These are phyloP conservation scores for Lactarius quietus DNA, from an alignment of 768 basidiomycete species.

Conservation along the genomic window DNA sequence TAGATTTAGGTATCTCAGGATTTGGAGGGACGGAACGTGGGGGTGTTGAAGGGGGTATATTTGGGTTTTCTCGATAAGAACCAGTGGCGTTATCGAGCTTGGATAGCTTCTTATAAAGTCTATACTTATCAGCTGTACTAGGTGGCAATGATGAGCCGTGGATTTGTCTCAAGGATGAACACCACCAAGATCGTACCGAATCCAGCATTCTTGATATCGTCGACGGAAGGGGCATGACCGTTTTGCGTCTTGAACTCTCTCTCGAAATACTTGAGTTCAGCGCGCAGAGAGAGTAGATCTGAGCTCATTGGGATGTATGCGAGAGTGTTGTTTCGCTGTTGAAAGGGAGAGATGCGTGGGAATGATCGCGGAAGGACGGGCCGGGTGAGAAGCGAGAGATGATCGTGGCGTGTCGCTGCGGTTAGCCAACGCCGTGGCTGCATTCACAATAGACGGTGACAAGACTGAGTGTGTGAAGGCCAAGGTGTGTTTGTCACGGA, in stretches of 20 bases:
- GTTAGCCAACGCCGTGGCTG: not conserved
- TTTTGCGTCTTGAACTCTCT: conserved; percentile 56
- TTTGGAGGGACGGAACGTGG: conserved; percentile 33
- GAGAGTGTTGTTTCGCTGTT: not conserved
- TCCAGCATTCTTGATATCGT: conserved; percentile 63
- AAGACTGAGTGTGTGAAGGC: not conserved
- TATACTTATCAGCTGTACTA: conserved; percentile 70
- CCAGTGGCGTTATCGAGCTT: conserved; percentile 41
- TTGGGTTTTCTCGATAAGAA: conserved; percentile 39
- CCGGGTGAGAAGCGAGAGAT: not conserved
- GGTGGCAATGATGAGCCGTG: conserved; percentile 22
- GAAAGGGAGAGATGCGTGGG: conserved; percentile 16
- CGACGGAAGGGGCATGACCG: conserved; percentile 56
- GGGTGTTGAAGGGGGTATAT: conserved; percentile 34
- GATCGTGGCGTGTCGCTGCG: not conserved
- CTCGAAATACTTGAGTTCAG: conserved; percentile 79
- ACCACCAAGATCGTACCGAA: conserved; percentile 50
- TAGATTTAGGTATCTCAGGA: conserved; percentile 34
- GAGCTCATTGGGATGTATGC: conserved; percentile 31
- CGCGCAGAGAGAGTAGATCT: conserved; percentile 44
- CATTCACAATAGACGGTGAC: not conserved
- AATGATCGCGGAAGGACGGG: conserved; percentile 1
- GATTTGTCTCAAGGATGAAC: conserved; percentile 13
- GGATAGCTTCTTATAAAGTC: conserved; percentile 70
- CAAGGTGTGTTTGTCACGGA: not conserved